Evolutionary conservation across 164 flowering plant species (phyloP).

Genomic region (Santalum album): DNA sequence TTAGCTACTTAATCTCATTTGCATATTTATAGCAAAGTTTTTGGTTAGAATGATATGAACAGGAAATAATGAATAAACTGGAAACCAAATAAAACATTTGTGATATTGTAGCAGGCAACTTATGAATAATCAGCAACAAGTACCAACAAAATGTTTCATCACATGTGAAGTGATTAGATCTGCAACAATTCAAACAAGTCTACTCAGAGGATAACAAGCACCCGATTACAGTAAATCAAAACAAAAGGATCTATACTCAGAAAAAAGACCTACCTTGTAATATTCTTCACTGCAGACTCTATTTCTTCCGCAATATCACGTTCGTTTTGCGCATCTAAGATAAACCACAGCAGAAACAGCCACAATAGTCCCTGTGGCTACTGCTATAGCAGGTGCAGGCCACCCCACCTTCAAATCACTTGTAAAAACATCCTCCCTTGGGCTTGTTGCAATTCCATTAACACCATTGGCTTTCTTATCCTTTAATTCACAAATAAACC

Average conservation of each 20-base stretch:
- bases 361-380: slow-evolving; percentile 34
- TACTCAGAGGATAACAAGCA: no score
- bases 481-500: slow-evolving; percentile 19
- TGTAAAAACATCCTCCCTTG: slow-evolving; percentile 3
- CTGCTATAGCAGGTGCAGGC: slow-evolving; percentile 32
- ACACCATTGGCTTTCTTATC: slow-evolving; percentile 18
- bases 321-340: slow-evolving; percentile 16
- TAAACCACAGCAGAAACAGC: slow-evolving; percentile 16
- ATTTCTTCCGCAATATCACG: slow-evolving; percentile 8
- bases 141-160: no score
- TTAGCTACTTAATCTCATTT: no score
- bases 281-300: neutral
- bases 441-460: slow-evolving; percentile 10
- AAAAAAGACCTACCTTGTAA: slow-evolving; percentile 11
- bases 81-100: no score
- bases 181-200: no score
- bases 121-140: no score
- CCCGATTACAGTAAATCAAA: neutral
- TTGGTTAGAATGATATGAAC: no score
- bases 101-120: no score
- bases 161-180: no score
- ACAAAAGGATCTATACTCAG: neutral
- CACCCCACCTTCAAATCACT: slow-evolving; percentile 24
- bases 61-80: no score
- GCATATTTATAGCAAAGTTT: no score